phyloP scores from a whole-genome alignment of 2,329 filamentous ascomycete species.

The Incumbomyces lentus region DNA sequence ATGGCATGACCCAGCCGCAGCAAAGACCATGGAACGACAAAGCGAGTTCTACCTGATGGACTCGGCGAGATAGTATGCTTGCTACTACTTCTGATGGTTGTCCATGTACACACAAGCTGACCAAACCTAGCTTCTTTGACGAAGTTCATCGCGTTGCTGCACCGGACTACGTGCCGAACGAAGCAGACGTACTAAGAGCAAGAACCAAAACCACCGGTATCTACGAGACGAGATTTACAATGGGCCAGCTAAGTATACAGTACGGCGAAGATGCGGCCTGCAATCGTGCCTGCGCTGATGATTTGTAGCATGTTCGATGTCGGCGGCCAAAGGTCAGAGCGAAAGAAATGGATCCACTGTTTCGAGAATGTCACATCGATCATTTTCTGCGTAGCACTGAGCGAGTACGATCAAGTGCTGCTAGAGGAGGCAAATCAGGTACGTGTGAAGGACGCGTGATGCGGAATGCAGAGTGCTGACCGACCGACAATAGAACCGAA shows the following conservation, averaged over 20 bases:
- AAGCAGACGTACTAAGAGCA: constrained; percentile 89
- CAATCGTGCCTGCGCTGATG: constrained; percentile 16
- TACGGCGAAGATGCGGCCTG: constrained; percentile 41
- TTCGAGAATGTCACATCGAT: constrained; percentile 99
- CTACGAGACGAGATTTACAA: constrained; percentile 96
- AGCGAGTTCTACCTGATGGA: constrained; percentile 99
- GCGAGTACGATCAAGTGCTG: constrained; percentile 95
- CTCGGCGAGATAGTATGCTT: constrained; percentile 88
- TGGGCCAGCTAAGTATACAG: constrained; percentile 98
- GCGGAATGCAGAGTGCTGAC: constrained; percentile 18
- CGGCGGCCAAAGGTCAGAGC: constrained; percentile 88
- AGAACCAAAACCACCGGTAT: constrained; percentile 98
- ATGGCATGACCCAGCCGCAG: constrained; percentile 81
- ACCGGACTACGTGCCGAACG: constrained; percentile 78
- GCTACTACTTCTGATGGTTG: neutral
- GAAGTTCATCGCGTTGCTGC: constrained; percentile 77
- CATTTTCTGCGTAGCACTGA: constrained; percentile 96
- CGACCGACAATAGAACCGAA: constrained; percentile 63
- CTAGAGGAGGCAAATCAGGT: constrained; percentile 96
- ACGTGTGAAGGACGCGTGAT: constrained; percentile 25
- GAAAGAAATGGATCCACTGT: constrained; percentile 99
- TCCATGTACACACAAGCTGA: constrained; percentile 20
- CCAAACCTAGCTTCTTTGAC: constrained; percentile 73
- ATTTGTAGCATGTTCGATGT: constrained; percentile 90
- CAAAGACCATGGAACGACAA: constrained; percentile 78